A percentile compares a stretch with the other conserved stretches of the same genome.
Evolutionary conservation across 148 eudicot genomes (phyloP).

Genomic region (Silene uniflora): DNA sequence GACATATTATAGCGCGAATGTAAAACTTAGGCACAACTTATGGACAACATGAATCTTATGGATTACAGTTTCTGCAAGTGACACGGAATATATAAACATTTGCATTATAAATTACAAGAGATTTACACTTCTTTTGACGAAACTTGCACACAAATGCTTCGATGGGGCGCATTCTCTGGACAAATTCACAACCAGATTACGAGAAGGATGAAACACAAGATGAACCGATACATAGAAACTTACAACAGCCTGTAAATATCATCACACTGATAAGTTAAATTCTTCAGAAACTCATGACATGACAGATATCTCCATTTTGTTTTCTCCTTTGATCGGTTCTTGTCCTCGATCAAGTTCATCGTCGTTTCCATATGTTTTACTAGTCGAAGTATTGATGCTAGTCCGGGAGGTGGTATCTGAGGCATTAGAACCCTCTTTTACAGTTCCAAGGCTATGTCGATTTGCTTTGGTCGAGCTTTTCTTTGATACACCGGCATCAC

Average conservation of each 20-base stretch:
- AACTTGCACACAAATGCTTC: conserved; percentile 16
- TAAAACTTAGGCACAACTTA: too few relatives aligned
- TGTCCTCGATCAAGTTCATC: conserved; percentile 20
- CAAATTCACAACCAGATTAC: conserved; percentile 18
- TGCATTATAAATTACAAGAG: conserved; percentile 27
- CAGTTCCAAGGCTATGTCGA: conserved; percentile 39
- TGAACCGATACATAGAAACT: neutral
- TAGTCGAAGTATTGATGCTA: conserved; percentile 1
- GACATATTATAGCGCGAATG: too few relatives aligned
- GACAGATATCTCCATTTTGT: conserved; percentile 33
- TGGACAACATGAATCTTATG: neutral
- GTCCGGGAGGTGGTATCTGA: conserved; percentile 16
- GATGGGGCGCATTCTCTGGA: conserved; percentile 18
- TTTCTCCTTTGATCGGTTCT: conserved; percentile 23
- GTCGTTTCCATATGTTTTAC: conserved; percentile 3
- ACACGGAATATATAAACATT: neutral
- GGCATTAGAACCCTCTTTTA: conserved; percentile 11
- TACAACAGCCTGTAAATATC: neutral
- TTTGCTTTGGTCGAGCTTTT: conserved; percentile 29
- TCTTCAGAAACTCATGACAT: conserved; percentile 27
- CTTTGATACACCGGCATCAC: conserved; percentile 27
- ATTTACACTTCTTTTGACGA: conserved; percentile 31
- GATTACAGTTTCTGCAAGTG: neutral
- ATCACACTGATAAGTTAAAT: conserved; percentile 12
- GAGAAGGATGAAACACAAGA: neutral